Evolutionary conservation across 2,329 filamentous ascomycete species (phyloP), one percentile per base, ranked within the genome.

Genomic region (Penicillium sp.): DNA sequence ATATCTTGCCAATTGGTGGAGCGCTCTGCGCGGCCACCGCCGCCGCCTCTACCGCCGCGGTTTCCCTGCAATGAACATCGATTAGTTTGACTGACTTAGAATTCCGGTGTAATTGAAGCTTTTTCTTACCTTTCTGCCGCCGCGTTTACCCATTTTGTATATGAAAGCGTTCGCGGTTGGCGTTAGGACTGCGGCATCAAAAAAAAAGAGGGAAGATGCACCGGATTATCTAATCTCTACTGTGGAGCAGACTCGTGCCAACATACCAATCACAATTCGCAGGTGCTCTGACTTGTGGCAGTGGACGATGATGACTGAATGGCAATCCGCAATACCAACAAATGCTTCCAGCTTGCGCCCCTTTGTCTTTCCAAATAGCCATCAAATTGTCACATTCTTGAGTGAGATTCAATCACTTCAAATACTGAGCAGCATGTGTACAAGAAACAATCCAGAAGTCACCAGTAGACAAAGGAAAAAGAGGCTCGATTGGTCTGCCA

Each of bases 1-100:
- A 95, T 77, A 35, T 85, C 78, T 13, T 78, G 73, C 65, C 81
- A 84, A 53, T 73, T 72, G 47, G 62, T 59, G 51, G 64, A 62
- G 43, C 66, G 63, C 46, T 61, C 62, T 51, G 64, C 63, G 52
- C 66, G 62, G 46, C 59, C 69, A 45, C 73, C 71, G 52, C 74
- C 73, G 51, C 74, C 69, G 58, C 69, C 46, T 40, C 46, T 63
- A 56, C 72, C 69, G 46, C 70, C 70, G 56, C 73, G 49, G 28
- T 46, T 50, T 43, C 50, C 70, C 56, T 74, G 63, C 8, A 39
- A 27, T 29, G 12, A 34, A 42, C 43, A 64, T 60, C 45, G 49
- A 51, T 59, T 46, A 54, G 47, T 47, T 40, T 45, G 43, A 46
- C 26, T 13, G 43, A 18, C 6, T 38, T 27, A 12, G 29, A 33